Base-by-base conservation (phyloP, 805 yeast species). In the Pichia thaimueangensis region DNA sequence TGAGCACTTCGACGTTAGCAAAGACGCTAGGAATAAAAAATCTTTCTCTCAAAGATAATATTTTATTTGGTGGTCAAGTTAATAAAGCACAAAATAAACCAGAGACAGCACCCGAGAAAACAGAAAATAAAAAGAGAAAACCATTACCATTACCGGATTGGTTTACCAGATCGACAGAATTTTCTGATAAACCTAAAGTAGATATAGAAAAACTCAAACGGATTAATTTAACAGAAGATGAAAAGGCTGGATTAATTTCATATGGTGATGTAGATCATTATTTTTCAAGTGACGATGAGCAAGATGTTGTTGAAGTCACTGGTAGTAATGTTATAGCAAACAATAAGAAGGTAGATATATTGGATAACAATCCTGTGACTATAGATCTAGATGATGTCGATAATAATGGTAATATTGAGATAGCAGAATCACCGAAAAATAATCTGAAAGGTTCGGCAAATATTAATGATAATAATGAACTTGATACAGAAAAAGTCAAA, bases 221-320 rank as follows among this genome's bases (percentile, higher is more conserved):
- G n/a, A n/a, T n/a, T 22, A 42, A 32, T 2, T 13, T 42, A 17
- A 60, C 65, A 4, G 69, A 64, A 23, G 72, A 70, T 37, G 76
- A 72, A 43, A 61, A 62, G 34, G 71, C 68, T 1, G 81, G 80
- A 0, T 54, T 78, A 37, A 64, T 76, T 5, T 62, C 79, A 0
- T 76, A 76, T 73, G 57, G 59, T 32, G 79, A 74, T 43, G 73
- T 75, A 1, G 64, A 59, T 25, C n/a, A 34, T 11, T 53, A 59
- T 16, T 31, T 60, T 13, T 47, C 52, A 7, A 45, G 43, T 19
- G 23, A 41, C 15, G 47, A 45, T 8, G 49, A 45, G 3, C 42
- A 57, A 13, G 44, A 54, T 15, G 28, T 25, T 9, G 36, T 11
- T 36, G 45, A 32, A 12, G 33, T 24, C n/a, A 15, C 13, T 19